Conservation (phyloP, 192 early-diverging fungal species). For the Umbelopsis vinacea region DNA sequence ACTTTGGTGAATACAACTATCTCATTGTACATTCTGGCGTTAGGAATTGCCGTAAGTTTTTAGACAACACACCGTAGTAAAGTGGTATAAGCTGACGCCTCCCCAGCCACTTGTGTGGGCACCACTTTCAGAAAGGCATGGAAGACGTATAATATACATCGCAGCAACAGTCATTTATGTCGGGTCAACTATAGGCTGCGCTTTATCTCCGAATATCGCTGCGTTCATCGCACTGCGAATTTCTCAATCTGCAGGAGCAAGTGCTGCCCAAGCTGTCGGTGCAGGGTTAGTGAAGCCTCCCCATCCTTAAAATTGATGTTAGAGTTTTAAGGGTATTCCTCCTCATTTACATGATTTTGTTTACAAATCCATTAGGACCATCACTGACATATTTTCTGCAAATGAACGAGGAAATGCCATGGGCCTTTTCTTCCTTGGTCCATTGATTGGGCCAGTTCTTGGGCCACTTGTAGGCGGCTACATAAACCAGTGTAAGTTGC, state of each 20-base stretch:
- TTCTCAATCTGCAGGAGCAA: slow-evolving; percentile 37
- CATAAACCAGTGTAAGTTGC: slow-evolving; percentile 37
- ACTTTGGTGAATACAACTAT: slow-evolving; percentile 38
- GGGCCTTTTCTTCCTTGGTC: slow-evolving; percentile 46
- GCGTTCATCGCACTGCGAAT: slow-evolving; percentile 29
- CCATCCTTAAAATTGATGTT: neutral
- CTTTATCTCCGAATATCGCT: slow-evolving; percentile 28
- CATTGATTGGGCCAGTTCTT: slow-evolving; percentile 44
- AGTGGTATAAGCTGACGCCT: neutral
- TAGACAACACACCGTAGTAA: too few species aligned
- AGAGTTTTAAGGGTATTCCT: too few species aligned
- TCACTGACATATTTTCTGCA: slow-evolving; percentile 42
- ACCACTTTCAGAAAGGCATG: slow-evolving; percentile 37
- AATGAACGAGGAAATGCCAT: slow-evolving; percentile 46
- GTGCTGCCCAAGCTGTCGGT: slow-evolving; percentile 41
- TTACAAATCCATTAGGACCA: slow-evolving; percentile 29
- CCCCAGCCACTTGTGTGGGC: slow-evolving; percentile 46
- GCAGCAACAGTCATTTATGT: slow-evolving; percentile 35
- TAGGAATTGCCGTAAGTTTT: slow-evolving; percentile 34
- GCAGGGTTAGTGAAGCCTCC: slow-evolving; percentile 34
- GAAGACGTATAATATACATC: slow-evolving; percentile 38
- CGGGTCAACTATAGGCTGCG: slow-evolving; percentile 33
- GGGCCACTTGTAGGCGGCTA: slow-evolving; percentile 51
- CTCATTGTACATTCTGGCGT: slow-evolving; percentile 34
- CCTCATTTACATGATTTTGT: neutral